These are phyloP conservation scores for Carex parvula DNA, from an alignment of 176 grass and related monocot species.

Conservation along the genomic window DNA sequence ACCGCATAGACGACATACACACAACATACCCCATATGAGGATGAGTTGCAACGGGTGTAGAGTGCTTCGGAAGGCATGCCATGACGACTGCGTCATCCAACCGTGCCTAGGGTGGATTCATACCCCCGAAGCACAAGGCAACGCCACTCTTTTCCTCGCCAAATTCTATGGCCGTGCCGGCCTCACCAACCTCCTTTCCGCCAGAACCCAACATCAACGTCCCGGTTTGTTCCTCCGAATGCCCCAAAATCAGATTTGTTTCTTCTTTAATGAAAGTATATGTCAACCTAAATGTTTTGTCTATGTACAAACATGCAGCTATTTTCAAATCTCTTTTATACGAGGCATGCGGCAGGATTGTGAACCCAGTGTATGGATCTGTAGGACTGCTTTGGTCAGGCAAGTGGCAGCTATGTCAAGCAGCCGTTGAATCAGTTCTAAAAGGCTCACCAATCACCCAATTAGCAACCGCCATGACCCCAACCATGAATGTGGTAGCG, in stretches of 20 bases:
- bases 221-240: constrained; percentile 23
- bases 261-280: background rate
- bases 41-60: constrained; percentile 71
- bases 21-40: constrained; percentile 23
- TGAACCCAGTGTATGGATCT: constrained; percentile 60
- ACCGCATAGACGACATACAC: background rate
- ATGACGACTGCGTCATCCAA: constrained; percentile 44
- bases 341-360: constrained; percentile 60
- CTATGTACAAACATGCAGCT: constrained; percentile 24
- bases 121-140: constrained; percentile 52
- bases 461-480: background rate
- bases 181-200: constrained; percentile 53
- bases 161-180: no score
- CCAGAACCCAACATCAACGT: constrained; percentile 37
- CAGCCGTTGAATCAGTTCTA: constrained; percentile 53
- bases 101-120: constrained; percentile 58
- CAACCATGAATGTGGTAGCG: background rate
- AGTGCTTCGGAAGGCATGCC: constrained; percentile 59
- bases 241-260: background rate
- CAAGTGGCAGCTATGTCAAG: constrained; percentile 59
- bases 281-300: background rate
- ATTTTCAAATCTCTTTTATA: constrained; percentile 63
- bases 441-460: constrained; percentile 41
- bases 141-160: constrained; percentile 69
- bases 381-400: constrained; percentile 62